Conservation (phyloP, 2,329 filamentous ascomycete genomes). For the Coniochaeta sp. region DNA sequence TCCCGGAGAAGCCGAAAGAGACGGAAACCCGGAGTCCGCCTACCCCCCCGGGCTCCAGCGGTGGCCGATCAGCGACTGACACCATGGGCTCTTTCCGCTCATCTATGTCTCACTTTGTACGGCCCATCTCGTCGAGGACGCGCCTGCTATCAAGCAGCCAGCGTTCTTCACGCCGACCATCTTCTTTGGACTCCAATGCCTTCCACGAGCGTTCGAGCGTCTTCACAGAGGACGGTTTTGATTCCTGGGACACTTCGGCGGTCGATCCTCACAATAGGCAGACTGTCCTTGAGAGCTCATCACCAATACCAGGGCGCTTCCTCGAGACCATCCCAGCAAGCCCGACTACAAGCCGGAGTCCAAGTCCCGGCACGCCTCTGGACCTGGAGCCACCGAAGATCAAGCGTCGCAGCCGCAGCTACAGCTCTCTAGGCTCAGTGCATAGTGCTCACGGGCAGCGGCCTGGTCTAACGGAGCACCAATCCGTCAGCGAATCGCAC, state of each 20-base stretch:
- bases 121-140: conserved; percentile 51
- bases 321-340: conserved; percentile 68
- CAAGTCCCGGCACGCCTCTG: conserved; percentile 54
- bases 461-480: conserved; percentile 13
- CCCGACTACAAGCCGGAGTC: conserved; percentile 56
- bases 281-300: conserved; percentile 43
- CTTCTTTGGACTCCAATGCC: conserved; percentile 40
- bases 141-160: conserved; percentile 38
- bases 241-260: conserved; percentile 67
- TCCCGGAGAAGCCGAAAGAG: conserved; percentile 22
- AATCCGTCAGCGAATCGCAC: conserved; percentile 51
- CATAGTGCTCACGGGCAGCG: not conserved
- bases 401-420: conserved; percentile 41
- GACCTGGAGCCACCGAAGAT: conserved; percentile 45
- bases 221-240: conserved; percentile 56
- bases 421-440: conserved; percentile 31
- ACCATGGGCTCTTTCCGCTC: conserved; percentile 40
- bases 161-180: conserved; percentile 26
- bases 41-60: conserved; percentile 37
- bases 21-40: conserved; percentile 21
- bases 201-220: conserved; percentile 26
- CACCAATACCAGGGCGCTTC: conserved; percentile 38
- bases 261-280: conserved; percentile 58
- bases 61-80: conserved; percentile 36
- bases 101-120: conserved; percentile 40